Base-by-base conservation (phyloP, 306 rosid genomes). In the Ochetophila trinervis region DNA sequence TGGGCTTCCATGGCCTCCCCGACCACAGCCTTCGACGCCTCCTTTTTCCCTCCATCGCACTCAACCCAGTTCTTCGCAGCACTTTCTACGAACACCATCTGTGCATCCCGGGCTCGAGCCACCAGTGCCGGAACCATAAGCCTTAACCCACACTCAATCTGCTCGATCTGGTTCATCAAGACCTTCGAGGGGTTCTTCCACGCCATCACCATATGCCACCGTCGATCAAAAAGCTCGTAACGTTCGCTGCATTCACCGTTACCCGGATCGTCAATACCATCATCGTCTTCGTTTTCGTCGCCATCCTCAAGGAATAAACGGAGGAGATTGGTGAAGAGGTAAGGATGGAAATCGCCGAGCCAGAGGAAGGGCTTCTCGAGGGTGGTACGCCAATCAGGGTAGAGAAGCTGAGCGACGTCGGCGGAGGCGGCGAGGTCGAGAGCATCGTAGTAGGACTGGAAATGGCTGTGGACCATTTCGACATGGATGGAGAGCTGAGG, bases 311-410 rank as follows among this genome's bases (percentile, higher is more conserved):
- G 84, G 69, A 83, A 82, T 60, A 87, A 84, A 17, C 84, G 87
- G 14, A 87, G 82, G 66, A 86, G 87, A 77, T 80, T 72, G 60
- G 79, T 84, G 89, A 89, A 84, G 78, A 86, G 70, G 83, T 75
- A 84, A 15, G 94, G 96, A 55, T 86, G 91, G 76, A 86, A 74
- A 47, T 89, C 91, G 62, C 83, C 87, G 66, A 90, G 82, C 86
- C 89, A 90, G 70, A 87, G 82, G 71, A 87, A 88, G 53, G 96
- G 95, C 52, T 72, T 81, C 68, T 85, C 89, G 54, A 87, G 76
- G 69, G 90, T 59, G 73, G 64, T 74, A 57, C 88, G 91, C 89
- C 91, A 90, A 2, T 72, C 76, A 14, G 87, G 86, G 75, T 71
- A 60, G 73, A 90, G 85, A 59, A 90, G 67, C 45, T 73, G 86